Evolutionary conservation across 495 filamentous ascomycete genomes (phyloP), one percentile per base, ranked within the genome.

Genomic region (Xylaria intraflava): DNA sequence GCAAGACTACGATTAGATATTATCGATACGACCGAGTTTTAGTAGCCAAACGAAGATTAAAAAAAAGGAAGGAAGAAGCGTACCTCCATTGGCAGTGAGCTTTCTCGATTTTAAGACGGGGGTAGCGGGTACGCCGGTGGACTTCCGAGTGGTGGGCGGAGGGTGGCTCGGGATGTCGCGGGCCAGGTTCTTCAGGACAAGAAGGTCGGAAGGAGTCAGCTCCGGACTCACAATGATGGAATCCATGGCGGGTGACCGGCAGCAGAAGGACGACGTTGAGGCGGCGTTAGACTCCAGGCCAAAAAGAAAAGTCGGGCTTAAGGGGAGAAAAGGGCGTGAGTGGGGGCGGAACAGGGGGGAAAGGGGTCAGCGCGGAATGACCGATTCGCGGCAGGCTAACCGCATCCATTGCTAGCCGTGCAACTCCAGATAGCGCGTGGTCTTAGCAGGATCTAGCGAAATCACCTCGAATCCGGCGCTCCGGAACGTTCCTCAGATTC

Each of bases 151-250:
- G 11, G 43, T 20, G 19, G 30, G 1, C 19, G 41, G 50, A 22
- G 39, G 52, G 26, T 43, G 30, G 12, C 49, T 47, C 17, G 60
- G 41, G 19, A 72, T 63, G 46, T 74, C 69, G 22, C 60, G 58
- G 47, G 76, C 61, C 24, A 82, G 66, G 48, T 73, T 71, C 44
- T 70, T 58, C n/a, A 82, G 63, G 6, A 82, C 74, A 47, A 80
- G 51, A 36, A 62, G 59, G 58, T 82, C 79, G 29, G 74, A 67
- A 26, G 64, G 68, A 30, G 78, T 75, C 51, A 81, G 63, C 53
- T 77, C 66, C 40, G 75, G 76, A 62, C 74, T 72, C 44, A 75
- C 46, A 11, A 59, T 53, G 27, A 65, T 61, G 17, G 51, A 59
- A 47, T 56, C 54, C 65, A 68, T 68, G 24, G 14, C 2, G 8